These are phyloP conservation scores for Colletotrichum neosansevieriae DNA, from an alignment of 2,329 filamentous ascomycete genomes.

Conservation along the genomic window DNA sequence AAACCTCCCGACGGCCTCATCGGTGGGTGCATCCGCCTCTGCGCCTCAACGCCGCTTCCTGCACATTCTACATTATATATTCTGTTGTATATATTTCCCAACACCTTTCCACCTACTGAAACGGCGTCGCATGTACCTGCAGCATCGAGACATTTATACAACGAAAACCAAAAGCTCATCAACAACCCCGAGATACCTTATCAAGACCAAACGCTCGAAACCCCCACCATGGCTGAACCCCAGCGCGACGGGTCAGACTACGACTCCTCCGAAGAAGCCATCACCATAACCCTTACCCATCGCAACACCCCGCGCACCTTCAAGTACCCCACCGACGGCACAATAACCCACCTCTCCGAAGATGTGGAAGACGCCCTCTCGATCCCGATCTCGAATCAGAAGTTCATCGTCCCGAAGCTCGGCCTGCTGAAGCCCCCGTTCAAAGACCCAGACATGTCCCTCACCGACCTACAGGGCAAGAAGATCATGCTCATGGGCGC, in stretches of 20 bases:
- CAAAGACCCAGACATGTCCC: conserved; percentile 65
- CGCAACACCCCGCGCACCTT: conserved; percentile 60
- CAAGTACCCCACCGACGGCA: conserved; percentile 58
- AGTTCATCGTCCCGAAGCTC: conserved; percentile 74
- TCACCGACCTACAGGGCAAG: conserved; percentile 64
- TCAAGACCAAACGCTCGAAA: background rate
- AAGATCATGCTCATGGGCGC: conserved; percentile 76
- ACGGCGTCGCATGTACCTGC: background rate
- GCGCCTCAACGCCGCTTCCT: conserved; percentile 25
- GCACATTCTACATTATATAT: conserved; percentile 20
- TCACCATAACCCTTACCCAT: conserved; percentile 61
- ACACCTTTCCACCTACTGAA: background rate
- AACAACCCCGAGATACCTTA: background rate
- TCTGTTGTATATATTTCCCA: conserved; percentile 16
- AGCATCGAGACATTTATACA: conserved; percentile 42
- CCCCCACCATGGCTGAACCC: conserved; percentile 36
- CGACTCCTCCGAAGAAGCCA: conserved; percentile 43
- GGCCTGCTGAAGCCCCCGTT: conserved; percentile 75
- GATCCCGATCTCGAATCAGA: conserved; percentile 74
- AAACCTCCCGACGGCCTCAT: conserved; percentile 42
- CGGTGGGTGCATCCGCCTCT: too few species aligned
- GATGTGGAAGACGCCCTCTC: conserved; percentile 67
- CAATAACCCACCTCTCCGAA: conserved; percentile 69
- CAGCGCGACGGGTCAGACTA: conserved; percentile 31
- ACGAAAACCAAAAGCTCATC: background rate